A percentile compares a stretch with the other conserved stretches of the same genome.
Conservation (phyloP, 2,329 filamentous ascomycete species). For the Sporothrix phasma region DNA sequence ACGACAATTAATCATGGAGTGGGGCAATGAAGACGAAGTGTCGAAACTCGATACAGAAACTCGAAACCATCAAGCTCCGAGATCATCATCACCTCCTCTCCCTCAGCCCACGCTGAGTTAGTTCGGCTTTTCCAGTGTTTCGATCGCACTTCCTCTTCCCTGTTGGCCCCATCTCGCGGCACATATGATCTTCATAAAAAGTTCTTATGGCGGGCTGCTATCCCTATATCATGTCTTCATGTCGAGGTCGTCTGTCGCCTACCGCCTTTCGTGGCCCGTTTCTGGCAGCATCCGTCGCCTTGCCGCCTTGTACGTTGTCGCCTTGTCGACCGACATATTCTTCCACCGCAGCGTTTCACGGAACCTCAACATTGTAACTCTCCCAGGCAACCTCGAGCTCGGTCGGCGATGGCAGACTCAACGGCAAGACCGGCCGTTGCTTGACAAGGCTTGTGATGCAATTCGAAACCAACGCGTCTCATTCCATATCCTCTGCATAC, state of each 20-base stretch:
- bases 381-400: background rate
- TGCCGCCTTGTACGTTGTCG: too few species aligned
- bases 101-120: background rate
- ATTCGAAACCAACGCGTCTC: background rate
- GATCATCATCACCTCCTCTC: background rate
- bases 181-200: background rate
- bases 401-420: background rate
- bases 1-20: background rate
- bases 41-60: background rate
- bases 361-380: background rate
- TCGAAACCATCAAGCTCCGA: too few species aligned
- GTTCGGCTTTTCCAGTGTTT: constrained; percentile 3
- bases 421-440: background rate
- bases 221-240: background rate
- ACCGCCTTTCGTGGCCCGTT: too few species aligned
- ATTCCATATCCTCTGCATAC: background rate
- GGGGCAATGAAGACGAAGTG: background rate
- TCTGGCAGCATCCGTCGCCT: too few species aligned
- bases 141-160: background rate
- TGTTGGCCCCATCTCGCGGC: constrained; percentile 1
- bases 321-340: too few species aligned
- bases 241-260: background rate
- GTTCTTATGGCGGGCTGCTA: background rate
- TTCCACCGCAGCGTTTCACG: background rate
- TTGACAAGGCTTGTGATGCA: background rate